Conservation (phyloP, 129 eudicot genomes). For the Smallanthus sonchifolius region DNA sequence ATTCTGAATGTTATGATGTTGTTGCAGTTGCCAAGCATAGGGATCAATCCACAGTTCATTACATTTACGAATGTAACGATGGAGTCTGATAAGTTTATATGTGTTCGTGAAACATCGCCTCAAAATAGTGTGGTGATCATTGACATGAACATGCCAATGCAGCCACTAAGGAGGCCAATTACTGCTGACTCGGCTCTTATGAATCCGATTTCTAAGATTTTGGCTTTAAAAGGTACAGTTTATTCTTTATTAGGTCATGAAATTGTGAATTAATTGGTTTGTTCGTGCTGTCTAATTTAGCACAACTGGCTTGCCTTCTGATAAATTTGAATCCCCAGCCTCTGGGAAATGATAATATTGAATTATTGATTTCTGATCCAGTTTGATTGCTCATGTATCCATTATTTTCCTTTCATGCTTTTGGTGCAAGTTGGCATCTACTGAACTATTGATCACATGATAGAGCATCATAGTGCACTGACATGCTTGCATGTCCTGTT, state of each 20-base stretch:
- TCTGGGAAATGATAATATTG: not conserved
- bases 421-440: conserved; percentile 11
- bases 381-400: not conserved
- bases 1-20: conserved; percentile 21
- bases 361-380: not conserved
- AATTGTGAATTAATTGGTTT: not conserved
- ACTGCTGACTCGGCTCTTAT: conserved; percentile 97
- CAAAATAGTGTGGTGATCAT: conserved; percentile 95
- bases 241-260: conserved; percentile 1
- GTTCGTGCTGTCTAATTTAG: not conserved
- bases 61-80: conserved; percentile 97
- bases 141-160: conserved; percentile 95
- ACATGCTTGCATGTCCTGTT: conserved; percentile 12
- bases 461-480: conserved; percentile 3
- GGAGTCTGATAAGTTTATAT: conserved; percentile 98
- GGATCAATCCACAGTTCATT: conserved; percentile 94
- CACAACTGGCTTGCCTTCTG: conserved; percentile 1
- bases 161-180: conserved; percentile 90
- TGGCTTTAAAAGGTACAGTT: conserved; percentile 80
- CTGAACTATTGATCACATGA: conserved; percentile 7
- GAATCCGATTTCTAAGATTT: conserved; percentile 86
- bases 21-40: conserved; percentile 86
- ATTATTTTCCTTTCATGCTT: not conserved
- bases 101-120: conserved; percentile 97
- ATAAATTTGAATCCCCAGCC: conserved; percentile 1